Conservation (phyloP, 257 asterid genomes). For the Rehmannia glutinosa region DNA sequence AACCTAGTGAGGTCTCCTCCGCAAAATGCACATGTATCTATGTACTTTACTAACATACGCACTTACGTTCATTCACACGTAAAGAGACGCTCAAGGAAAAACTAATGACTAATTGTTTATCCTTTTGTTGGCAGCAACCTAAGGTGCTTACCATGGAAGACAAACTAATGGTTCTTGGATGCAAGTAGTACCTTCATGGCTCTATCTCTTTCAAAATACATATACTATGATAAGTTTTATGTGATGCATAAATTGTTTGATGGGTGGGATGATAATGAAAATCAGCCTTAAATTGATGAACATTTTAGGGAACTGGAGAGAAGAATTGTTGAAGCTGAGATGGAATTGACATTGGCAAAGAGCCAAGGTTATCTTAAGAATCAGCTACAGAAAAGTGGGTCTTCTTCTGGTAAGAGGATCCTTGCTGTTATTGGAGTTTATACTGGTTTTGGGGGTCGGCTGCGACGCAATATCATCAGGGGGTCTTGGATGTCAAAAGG, state of each 20-base stretch:
- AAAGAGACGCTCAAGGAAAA: background rate
- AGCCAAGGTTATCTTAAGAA: constrained; percentile 92
- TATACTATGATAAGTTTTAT: background rate
- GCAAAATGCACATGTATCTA: background rate
- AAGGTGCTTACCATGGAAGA: constrained; percentile 85
- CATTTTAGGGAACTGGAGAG: constrained; percentile 65
- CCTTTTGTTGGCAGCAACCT: constrained; percentile 63
- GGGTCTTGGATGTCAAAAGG: constrained; percentile 92
- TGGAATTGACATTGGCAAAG: constrained; percentile 89
- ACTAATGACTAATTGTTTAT: constrained; percentile 7
- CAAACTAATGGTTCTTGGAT: constrained; percentile 81
- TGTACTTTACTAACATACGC: background rate
- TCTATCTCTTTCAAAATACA: constrained; percentile 20
- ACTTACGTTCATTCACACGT: background rate
- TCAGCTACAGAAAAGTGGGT: constrained; percentile 47
- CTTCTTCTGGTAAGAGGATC: constrained; percentile 54
- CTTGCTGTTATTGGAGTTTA: constrained; percentile 91
- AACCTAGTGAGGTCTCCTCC: background rate
- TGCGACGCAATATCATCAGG: constrained; percentile 71
- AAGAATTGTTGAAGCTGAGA: constrained; percentile 85
- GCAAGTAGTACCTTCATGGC: constrained; percentile 59
- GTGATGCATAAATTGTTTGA: background rate
- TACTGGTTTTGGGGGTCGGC: constrained; percentile 83
- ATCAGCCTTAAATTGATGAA: background rate
- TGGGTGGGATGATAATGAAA: background rate